phyloP scores from a whole-genome alignment of 177 flowering plant genomes.

The Vitis hybrid region DNA sequence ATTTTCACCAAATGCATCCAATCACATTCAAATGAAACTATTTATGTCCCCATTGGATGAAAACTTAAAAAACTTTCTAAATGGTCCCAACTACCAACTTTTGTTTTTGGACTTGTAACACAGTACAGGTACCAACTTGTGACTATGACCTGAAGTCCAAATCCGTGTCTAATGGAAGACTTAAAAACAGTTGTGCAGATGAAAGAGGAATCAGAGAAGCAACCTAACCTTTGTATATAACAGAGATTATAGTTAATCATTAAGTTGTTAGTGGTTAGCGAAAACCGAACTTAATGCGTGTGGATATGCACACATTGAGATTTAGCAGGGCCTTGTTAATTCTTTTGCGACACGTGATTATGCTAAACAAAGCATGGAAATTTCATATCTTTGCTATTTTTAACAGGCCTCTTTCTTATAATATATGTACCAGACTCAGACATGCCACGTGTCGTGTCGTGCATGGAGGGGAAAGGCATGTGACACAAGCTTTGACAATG shows the following conservation, averaged over 20 bases:
- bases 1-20: too few relatives aligned
- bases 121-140: too few relatives aligned
- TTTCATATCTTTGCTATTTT: conserved; percentile 17
- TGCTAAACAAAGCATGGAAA: conserved; percentile 21
- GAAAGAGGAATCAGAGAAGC: too few relatives aligned
- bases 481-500: conserved; percentile 21
- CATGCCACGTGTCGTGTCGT: conserved; percentile 39
- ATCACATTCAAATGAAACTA: too few relatives aligned
- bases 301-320: not conserved
- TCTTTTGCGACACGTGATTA: conserved; percentile 18
- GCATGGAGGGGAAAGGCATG: conserved; percentile 27
- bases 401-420: not conserved
- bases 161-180: too few relatives aligned
- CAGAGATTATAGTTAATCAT: not conserved
- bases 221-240: too few relatives aligned
- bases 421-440: conserved; percentile 14
- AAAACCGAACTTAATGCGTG: not conserved
- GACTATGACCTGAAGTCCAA: too few relatives aligned
- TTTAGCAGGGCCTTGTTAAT: not conserved
- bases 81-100: too few relatives aligned
- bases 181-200: too few relatives aligned
- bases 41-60: too few relatives aligned
- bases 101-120: too few relatives aligned
- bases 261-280: conserved; percentile 18
- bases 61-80: too few relatives aligned